Evolutionary conservation across 176 grass and related monocot species (phyloP).

Genomic region (Aegilops sharonensis): DNA sequence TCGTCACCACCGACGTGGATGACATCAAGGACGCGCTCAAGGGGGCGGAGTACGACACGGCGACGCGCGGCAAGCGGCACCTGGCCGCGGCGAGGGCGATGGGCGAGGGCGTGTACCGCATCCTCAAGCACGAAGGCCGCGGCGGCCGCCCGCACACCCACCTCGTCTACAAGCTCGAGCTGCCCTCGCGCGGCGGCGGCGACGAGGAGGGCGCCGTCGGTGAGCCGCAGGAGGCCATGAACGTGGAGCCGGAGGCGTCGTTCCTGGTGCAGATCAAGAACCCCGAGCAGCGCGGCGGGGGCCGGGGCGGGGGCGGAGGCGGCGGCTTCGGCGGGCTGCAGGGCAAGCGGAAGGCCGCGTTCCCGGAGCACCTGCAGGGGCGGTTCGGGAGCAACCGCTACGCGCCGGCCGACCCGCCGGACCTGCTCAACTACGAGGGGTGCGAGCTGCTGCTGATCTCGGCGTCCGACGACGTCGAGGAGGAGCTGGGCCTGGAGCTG

Average conservation of each 20-base stretch:
- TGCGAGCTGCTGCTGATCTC: conserved; percentile 85
- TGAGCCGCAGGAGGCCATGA: conserved; percentile 65
- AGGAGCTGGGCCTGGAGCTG: conserved; percentile 75
- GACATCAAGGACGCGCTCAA: conserved; percentile 64
- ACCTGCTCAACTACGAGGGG: conserved; percentile 88
- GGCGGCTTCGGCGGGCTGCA: conserved; percentile 56
- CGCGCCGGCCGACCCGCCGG: conserved; percentile 66
- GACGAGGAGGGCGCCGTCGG: neutral
- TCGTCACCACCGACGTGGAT: conserved; percentile 61
- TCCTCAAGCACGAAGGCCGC: conserved; percentile 50
- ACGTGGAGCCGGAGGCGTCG: conserved; percentile 78
- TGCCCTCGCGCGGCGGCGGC: conserved; percentile 19
- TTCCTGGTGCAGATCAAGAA: conserved; percentile 93
- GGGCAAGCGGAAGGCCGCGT: conserved; percentile 66
- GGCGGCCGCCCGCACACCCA: conserved; percentile 54
- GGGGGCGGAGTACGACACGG: conserved; percentile 66
- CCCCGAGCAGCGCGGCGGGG: conserved; percentile 33
- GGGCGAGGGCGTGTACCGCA: conserved; percentile 87
- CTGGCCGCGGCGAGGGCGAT: conserved; percentile 46
- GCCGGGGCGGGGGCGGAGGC: neutral
- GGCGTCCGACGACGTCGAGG: conserved; percentile 73
- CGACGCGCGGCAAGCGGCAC: conserved; percentile 57
- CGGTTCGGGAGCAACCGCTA: conserved; percentile 51
- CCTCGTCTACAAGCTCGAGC: conserved; percentile 92
- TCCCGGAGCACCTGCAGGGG: conserved; percentile 64